Conservation (phyloP, 768 basidiomycete species). For the Agaricus subrufescens region DNA sequence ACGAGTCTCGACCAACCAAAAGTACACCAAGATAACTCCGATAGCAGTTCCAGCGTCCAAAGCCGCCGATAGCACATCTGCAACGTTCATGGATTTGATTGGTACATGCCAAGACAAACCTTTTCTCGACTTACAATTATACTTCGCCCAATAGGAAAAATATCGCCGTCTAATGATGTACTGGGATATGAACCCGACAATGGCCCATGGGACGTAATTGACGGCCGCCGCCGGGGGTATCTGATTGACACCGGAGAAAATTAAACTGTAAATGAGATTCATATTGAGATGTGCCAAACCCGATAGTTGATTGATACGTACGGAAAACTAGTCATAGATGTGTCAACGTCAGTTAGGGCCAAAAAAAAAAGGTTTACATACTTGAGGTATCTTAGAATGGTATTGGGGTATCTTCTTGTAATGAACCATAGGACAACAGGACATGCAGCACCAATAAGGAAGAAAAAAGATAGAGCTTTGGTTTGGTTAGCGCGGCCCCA, state of each 20-base stretch:
- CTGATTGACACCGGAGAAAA: conserved; percentile 61
- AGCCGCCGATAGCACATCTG: conserved; percentile 72
- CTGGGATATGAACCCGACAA: conserved; percentile 75
- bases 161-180: conserved; percentile 60
- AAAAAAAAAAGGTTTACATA: conserved; percentile 26
- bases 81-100: neutral
- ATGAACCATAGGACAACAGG: conserved; percentile 62
- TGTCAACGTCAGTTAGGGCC: neutral
- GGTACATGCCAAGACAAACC: neutral
- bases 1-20: conserved; percentile 40
- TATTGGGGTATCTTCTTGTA: conserved; percentile 59
- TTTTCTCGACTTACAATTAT: conserved; percentile 53
- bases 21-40: conserved; percentile 64
- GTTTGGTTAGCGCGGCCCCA: neutral
- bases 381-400: conserved; percentile 64
- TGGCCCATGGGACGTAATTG: conserved; percentile 80
- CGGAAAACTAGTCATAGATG: conserved; percentile 36
- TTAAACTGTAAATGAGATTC: conserved; percentile 35
- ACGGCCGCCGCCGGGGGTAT: conserved; percentile 84
- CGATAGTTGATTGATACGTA: conserved; percentile 20
- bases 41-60: conserved; percentile 71
- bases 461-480: conserved; percentile 60
- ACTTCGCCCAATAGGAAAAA: conserved; percentile 75
- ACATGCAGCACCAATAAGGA: conserved; percentile 64
- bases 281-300: neutral